phyloP scores from a whole-genome alignment of 73 alveolate genomes.

The Tetrahymena thermophila region DNA sequence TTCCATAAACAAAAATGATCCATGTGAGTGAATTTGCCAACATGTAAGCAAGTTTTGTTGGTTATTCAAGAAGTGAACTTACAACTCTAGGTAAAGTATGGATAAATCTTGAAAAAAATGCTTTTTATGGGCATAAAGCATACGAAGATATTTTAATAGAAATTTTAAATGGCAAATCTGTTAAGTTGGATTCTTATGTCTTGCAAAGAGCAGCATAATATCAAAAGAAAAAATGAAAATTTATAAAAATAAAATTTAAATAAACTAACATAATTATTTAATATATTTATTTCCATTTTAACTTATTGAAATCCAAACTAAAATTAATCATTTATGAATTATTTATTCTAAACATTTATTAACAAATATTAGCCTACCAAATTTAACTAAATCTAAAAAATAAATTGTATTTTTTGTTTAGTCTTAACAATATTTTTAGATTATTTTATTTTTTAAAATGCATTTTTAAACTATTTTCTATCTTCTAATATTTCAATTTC shows the following conservation, averaged over 20 bases:
- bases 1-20: slow-evolving; percentile 11
- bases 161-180: slow-evolving; percentile 21
- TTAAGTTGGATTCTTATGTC: slow-evolving; percentile 1
- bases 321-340: too few species aligned
- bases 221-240: neutral
- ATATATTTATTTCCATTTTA: neutral
- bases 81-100: slow-evolving; percentile 35
- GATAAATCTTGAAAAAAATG: slow-evolving; percentile 35
- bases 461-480: too few species aligned
- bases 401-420: too few species aligned
- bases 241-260: neutral
- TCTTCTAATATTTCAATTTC: too few species aligned
- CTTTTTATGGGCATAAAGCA: slow-evolving; percentile 6
- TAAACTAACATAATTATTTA: neutral
- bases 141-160: slow-evolving; percentile 7
- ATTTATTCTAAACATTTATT: too few species aligned
- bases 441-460: too few species aligned
- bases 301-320: too few species aligned
- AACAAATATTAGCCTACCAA: too few species aligned
- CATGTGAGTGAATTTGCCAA: slow-evolving; percentile 39
- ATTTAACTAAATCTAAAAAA: too few species aligned
- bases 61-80: slow-evolving; percentile 25
- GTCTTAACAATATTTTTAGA: too few species aligned
- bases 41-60: slow-evolving; percentile 4
- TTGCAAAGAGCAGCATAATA: neutral